phyloP scores from a whole-genome alignment of 441 rosid species.

The Raphanus hybrid region DNA sequence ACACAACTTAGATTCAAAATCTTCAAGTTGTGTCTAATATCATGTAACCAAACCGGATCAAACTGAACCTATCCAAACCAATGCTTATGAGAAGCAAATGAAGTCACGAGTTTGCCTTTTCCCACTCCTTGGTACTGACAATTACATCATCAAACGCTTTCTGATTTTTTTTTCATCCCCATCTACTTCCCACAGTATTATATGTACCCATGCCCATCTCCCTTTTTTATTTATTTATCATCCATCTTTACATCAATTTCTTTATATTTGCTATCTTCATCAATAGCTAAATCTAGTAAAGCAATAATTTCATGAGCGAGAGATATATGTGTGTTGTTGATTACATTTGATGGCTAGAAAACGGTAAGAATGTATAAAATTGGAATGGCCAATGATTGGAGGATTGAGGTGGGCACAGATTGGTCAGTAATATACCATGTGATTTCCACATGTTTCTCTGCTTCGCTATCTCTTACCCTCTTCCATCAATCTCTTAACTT shows the following conservation, averaged over 20 bases:
- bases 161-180: conserved; percentile 28
- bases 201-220: conserved; percentile 20
- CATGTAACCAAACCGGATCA: conserved; percentile 20
- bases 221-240: not conserved
- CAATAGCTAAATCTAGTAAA: conserved; percentile 16
- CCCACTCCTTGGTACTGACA: conserved; percentile 36
- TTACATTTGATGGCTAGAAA: conserved; percentile 25
- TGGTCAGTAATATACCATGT: conserved; percentile 44
- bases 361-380: conserved; percentile 19
- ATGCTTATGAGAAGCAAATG: conserved; percentile 3
- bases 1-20: conserved; percentile 9
- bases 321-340: not conserved
- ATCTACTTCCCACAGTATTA: conserved; percentile 27
- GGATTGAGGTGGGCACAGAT: conserved; percentile 40
- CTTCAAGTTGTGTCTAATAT: conserved; percentile 26
- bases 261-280: not conserved
- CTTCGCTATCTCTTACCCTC: conserved; percentile 37
- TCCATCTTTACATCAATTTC: not conserved
- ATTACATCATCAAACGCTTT: conserved; percentile 26
- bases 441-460: conserved; percentile 41
- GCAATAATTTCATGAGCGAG: not conserved
- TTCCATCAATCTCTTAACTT: conserved; percentile 14
- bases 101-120: conserved; percentile 35
- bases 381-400: conserved; percentile 25
- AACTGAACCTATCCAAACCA: conserved; percentile 20